Evolutionary conservation across 768 basidiomycete species (phyloP).

Genomic region (Porphyrellus cyaneotinctus): DNA sequence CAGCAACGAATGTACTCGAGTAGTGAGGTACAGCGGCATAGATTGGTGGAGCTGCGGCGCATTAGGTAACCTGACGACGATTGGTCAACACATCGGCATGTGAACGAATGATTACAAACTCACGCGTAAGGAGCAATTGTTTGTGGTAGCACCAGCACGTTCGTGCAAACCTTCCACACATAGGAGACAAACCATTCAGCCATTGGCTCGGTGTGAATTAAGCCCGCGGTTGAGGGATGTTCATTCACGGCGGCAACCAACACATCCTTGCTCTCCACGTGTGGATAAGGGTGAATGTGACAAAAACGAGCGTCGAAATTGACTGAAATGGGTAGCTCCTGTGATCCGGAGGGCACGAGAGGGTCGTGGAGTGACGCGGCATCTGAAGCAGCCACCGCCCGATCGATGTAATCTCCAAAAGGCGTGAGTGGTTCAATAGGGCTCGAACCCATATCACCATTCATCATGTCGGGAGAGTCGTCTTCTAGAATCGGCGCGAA

Average conservation of each 20-base stretch:
- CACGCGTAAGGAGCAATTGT: slow-evolving; percentile 54
- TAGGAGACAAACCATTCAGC: slow-evolving; percentile 77
- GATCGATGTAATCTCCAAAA: slow-evolving; percentile 73
- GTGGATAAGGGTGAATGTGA: slow-evolving; percentile 15
- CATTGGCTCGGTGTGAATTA: slow-evolving; percentile 68
- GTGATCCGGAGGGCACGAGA: slow-evolving; percentile 15
- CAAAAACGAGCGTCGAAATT: slow-evolving; percentile 26
- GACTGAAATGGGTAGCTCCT: slow-evolving; percentile 22
- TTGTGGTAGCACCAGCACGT: slow-evolving; percentile 57
- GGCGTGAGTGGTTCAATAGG: slow-evolving; percentile 74
- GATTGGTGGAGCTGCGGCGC: slow-evolving; percentile 33
- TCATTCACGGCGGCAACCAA: slow-evolving; percentile 41
- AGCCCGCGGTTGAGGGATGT: slow-evolving; percentile 34
- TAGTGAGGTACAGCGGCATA: slow-evolving; percentile 46
- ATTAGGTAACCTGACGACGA: slow-evolving; percentile 23
- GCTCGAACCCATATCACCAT: slow-evolving; percentile 56
- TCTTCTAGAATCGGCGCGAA: slow-evolving; percentile 67
- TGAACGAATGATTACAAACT: slow-evolving; percentile 25
- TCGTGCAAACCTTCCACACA: slow-evolving; percentile 80
- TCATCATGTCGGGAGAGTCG: slow-evolving; percentile 52
- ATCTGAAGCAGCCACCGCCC: slow-evolving; percentile 51
- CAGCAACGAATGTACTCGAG: slow-evolving; percentile 66
- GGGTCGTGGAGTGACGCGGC: slow-evolving; percentile 24
- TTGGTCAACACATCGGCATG: slow-evolving; percentile 9
- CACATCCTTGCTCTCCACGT: slow-evolving; percentile 15